These are phyloP conservation scores for Scheffersomyces parashehatae DNA, from an alignment of 1,139 yeast genomes.

Conservation along the genomic window DNA sequence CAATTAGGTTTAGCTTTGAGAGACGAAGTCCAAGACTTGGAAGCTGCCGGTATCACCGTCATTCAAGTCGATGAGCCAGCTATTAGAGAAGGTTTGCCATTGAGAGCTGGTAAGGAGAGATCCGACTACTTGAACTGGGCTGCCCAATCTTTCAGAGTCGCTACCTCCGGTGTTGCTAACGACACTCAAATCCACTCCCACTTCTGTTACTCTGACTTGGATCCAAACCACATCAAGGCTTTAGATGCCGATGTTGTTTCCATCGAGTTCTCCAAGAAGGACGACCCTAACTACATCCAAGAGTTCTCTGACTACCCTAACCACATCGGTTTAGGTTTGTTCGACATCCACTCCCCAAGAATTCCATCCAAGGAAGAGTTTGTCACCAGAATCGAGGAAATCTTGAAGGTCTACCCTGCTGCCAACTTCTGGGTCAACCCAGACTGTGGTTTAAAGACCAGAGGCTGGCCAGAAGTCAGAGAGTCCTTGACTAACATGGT, in stretches of 20 bases:
- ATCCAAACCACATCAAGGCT: slow-evolving; percentile 99
- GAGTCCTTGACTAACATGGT: slow-evolving; percentile 96
- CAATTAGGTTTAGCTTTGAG: slow-evolving; percentile 98
- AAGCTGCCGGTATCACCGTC: slow-evolving; percentile 96
- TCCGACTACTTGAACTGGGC: slow-evolving; percentile 97
- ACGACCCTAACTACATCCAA: slow-evolving; percentile 95
- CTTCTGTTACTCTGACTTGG: slow-evolving; percentile 99
- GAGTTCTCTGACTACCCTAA: slow-evolving; percentile 98
- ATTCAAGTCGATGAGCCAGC: slow-evolving; percentile 99
- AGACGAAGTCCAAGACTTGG: slow-evolving; percentile 97
- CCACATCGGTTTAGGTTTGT: slow-evolving; percentile 99
- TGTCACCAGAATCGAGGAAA: slow-evolving; percentile 88
- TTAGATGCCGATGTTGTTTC: slow-evolving; percentile 99
- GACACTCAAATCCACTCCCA: slow-evolving; percentile 98
- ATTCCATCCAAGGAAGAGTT: slow-evolving; percentile 97
- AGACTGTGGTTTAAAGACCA: slow-evolving; percentile 99
- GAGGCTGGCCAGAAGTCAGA: slow-evolving; percentile 90
- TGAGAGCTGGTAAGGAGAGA: slow-evolving; percentile 97
- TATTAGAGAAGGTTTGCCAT: slow-evolving; percentile 99
- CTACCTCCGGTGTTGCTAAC: slow-evolving; percentile 96
- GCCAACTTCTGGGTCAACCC: slow-evolving; percentile 99
- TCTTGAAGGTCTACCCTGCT: slow-evolving; percentile 95
- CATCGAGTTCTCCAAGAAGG: slow-evolving; percentile 99
- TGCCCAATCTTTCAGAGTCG: slow-evolving; percentile 99
- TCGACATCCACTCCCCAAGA: slow-evolving; percentile 99